phyloP scores from a whole-genome alignment of 805 yeast species.

The Clavispora vitiphila region DNA sequence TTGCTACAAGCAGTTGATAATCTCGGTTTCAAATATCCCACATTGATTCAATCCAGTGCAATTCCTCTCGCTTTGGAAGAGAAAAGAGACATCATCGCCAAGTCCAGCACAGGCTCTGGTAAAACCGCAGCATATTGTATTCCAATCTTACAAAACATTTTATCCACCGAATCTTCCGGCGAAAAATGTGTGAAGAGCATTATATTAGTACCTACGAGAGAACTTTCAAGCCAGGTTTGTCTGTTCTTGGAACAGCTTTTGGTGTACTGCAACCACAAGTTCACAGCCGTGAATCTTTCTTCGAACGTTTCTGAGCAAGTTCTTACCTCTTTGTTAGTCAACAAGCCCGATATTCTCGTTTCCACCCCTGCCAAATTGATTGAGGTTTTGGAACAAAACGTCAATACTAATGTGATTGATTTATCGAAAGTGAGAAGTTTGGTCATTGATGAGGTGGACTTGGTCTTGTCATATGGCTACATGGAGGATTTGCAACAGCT shows the following conservation, averaged over 20 bases:
- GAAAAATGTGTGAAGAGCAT: conserved; percentile 47
- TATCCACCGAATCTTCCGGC: conserved; percentile 36
- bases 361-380: conserved; percentile 84
- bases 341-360: conserved; percentile 74
- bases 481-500: conserved; percentile 74
- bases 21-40: conserved; percentile 79
- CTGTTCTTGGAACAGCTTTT: conserved; percentile 65
- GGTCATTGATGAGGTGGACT: conserved; percentile 93
- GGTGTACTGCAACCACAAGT: conserved; percentile 62
- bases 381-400: conserved; percentile 40
- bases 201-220: conserved; percentile 88
- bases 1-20: conserved; percentile 77
- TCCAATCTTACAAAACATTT: conserved; percentile 77
- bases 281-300: conserved; percentile 62
- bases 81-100: conserved; percentile 86
- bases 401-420: conserved; percentile 41
- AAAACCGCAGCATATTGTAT: conserved; percentile 88
- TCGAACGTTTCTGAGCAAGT: conserved; percentile 67
- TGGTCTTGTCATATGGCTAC: conserved; percentile 85
- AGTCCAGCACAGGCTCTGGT: conserved; percentile 94
- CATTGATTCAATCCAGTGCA: conserved; percentile 86
- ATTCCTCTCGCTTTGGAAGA: conserved; percentile 88
- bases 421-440: conserved; percentile 58
- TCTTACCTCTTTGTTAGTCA: conserved; percentile 60
- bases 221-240: conserved; percentile 80